These are phyloP conservation scores for Antitrichia curtipendula DNA, from an alignment of 225 moss, liverwort and hornwort species.

Conservation along the genomic window DNA sequence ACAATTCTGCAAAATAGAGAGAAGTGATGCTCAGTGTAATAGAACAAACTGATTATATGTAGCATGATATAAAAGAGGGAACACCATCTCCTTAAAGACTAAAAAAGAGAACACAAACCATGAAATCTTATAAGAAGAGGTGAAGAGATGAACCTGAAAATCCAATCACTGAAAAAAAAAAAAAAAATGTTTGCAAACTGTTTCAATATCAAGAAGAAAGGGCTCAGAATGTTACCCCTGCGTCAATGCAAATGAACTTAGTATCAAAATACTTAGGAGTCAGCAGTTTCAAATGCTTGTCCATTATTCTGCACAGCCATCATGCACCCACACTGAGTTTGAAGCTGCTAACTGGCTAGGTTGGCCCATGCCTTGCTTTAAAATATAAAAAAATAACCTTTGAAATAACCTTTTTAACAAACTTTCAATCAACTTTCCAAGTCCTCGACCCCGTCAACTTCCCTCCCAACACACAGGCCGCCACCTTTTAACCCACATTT, in stretches of 20 bases:
- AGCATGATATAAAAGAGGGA: background rate
- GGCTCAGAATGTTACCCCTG: conserved; percentile 36
- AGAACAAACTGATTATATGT: background rate
- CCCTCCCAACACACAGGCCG: background rate
- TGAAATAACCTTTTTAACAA: background rate
- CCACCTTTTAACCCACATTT: too few relatives aligned
- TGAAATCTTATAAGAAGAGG: background rate
- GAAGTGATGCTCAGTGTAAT: background rate
- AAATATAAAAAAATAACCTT: background rate
- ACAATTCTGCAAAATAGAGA: conserved; percentile 55
- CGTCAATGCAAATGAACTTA: conserved; percentile 80
- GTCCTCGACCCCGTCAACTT: background rate
- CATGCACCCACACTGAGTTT: background rate
- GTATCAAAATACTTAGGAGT: conserved; percentile 65
- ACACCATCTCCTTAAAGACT: background rate
- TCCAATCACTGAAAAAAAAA: background rate
- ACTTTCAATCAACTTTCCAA: background rate
- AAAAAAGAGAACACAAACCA: background rate
- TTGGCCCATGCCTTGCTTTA: background rate
- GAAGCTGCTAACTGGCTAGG: background rate
- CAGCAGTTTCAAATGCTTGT: conserved; percentile 66
- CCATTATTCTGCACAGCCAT: conserved; percentile 61
- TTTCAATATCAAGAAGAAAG: background rate
- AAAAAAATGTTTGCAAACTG: background rate
- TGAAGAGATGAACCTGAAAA: background rate